A percentile compares a stretch with the other conserved stretches of the same genome.
phyloP scores from a whole-genome alignment of 495 filamentous ascomycete species.

The Pyrenula aspistea region DNA sequence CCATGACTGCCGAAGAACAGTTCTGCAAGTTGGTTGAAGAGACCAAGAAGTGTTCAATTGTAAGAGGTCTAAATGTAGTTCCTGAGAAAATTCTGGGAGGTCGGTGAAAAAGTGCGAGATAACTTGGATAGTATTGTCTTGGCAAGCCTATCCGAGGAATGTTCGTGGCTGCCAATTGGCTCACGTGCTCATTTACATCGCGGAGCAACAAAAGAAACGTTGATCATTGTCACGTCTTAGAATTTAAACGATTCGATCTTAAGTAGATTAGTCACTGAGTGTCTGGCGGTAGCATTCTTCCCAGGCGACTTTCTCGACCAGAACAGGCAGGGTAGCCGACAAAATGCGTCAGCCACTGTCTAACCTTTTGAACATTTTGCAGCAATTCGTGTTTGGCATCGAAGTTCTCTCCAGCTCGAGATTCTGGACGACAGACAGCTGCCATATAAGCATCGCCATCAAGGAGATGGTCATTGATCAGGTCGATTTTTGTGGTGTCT shows the following conservation, averaged over 20 bases:
- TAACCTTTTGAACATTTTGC: not conserved
- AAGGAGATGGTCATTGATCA: slow-evolving; percentile 43
- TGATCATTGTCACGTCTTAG: too few relatives aligned
- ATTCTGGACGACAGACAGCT: slow-evolving; percentile 12
- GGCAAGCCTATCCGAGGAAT: not conserved
- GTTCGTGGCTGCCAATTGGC: not conserved
- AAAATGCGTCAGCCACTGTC: not conserved
- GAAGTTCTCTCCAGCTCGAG: not conserved
- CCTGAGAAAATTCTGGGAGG: too few relatives aligned
- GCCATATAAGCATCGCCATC: slow-evolving; percentile 28
- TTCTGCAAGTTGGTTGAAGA: too few relatives aligned
- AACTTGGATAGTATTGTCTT: not conserved
- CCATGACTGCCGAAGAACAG: not conserved
- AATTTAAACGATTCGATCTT: too few relatives aligned
- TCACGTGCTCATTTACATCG: not conserved
- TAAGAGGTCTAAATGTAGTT: too few relatives aligned
- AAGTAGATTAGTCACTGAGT: not conserved
- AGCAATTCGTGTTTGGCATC: not conserved
- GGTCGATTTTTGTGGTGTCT: slow-evolving; percentile 56
- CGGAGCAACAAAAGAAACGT: not conserved
- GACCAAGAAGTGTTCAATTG: too few relatives aligned
- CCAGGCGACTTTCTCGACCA: not conserved
- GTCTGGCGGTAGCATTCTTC: not conserved
- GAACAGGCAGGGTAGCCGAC: not conserved
- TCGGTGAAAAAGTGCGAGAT: not conserved